Evolutionary conservation across 2,329 filamentous ascomycete genomes (phyloP).

Genomic region (Amesomyces nigricolor): DNA sequence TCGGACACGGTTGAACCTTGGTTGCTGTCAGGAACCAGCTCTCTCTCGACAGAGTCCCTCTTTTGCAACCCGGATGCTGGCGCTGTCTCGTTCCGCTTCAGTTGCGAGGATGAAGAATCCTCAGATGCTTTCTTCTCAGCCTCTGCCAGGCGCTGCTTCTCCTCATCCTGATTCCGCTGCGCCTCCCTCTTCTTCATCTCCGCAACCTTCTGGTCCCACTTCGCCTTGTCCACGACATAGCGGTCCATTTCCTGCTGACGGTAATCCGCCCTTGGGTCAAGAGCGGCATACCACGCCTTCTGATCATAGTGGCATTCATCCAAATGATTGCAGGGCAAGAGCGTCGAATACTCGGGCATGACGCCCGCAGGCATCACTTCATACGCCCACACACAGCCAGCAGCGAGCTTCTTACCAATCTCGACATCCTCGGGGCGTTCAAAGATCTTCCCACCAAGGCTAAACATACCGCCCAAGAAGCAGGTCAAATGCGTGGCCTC

Average conservation of each 20-base stretch:
- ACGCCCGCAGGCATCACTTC: constrained; percentile 53
- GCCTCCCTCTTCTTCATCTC: constrained; percentile 29
- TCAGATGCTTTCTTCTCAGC: constrained; percentile 18
- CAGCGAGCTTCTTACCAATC: constrained; percentile 56
- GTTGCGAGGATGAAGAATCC: neutral
- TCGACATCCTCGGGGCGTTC: constrained; percentile 54
- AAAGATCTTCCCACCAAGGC: constrained; percentile 59
- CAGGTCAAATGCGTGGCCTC: constrained; percentile 60
- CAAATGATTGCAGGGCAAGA: constrained; percentile 44
- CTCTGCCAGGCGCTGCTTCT: constrained; percentile 16
- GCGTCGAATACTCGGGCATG: constrained; percentile 54
- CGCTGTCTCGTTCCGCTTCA: neutral
- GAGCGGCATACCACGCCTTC: constrained; percentile 42
- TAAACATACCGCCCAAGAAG: constrained; percentile 67
- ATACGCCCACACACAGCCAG: constrained; percentile 67
- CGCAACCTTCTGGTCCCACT: constrained; percentile 35
- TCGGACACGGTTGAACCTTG: neutral
- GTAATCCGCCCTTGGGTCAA: constrained; percentile 43
- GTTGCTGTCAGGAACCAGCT: neutral
- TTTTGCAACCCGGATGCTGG: neutral
- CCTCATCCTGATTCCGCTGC: constrained; percentile 22
- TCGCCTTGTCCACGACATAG: constrained; percentile 37
- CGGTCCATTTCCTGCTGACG: constrained; percentile 40
- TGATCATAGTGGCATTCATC: constrained; percentile 50
- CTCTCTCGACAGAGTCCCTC: neutral